A percentile compares a stretch with the other conserved stretches of the same genome.
Evolutionary conservation across 768 basidiomycete genomes (phyloP).

Genomic region (Fomitopsis pulvina): DNA sequence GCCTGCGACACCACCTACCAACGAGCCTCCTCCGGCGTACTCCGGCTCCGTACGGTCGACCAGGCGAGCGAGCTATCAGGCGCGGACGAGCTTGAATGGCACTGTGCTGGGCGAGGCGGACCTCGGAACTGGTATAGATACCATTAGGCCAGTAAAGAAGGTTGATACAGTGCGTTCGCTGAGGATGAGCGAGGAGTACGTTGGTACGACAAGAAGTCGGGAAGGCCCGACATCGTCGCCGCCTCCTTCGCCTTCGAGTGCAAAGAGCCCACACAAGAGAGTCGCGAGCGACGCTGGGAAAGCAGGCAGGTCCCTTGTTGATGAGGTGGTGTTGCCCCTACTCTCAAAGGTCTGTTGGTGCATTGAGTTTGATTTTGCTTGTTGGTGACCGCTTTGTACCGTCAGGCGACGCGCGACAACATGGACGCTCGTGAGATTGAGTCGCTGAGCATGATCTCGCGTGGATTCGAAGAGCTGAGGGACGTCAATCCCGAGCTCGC

Average conservation of each 20-base stretch:
- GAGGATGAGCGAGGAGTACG: conserved; percentile 71
- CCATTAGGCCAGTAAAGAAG: conserved; percentile 90
- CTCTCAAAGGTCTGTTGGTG: conserved; percentile 55
- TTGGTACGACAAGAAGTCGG: conserved; percentile 59
- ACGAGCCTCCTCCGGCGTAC: conserved; percentile 72
- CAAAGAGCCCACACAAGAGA: conserved; percentile 38
- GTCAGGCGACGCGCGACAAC: conserved; percentile 67
- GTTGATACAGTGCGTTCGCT: conserved; percentile 77
- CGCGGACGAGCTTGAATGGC: conserved; percentile 59
- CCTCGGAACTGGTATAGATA: conserved; percentile 82
- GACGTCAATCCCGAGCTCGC: conserved; percentile 79
- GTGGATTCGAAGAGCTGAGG: conserved; percentile 84
- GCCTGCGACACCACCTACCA: conserved; percentile 29
- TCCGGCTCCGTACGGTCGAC: conserved; percentile 55
- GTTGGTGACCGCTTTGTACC: not conserved
- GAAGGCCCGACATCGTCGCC: conserved; percentile 44
- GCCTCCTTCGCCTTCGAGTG: conserved; percentile 36
- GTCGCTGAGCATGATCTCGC: conserved; percentile 80
- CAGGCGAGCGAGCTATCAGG: conserved; percentile 75
- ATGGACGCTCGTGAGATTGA: conserved; percentile 88
- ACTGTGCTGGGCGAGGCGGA: conserved; percentile 77
- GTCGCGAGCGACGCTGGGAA: conserved; percentile 50
- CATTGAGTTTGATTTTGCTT: not conserved
- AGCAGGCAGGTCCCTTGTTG: conserved; percentile 65
- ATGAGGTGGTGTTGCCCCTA: conserved; percentile 80